Evolutionary conservation across 2,329 filamentous ascomycete genomes (phyloP).

Genomic region (Talaromyces sp.): DNA sequence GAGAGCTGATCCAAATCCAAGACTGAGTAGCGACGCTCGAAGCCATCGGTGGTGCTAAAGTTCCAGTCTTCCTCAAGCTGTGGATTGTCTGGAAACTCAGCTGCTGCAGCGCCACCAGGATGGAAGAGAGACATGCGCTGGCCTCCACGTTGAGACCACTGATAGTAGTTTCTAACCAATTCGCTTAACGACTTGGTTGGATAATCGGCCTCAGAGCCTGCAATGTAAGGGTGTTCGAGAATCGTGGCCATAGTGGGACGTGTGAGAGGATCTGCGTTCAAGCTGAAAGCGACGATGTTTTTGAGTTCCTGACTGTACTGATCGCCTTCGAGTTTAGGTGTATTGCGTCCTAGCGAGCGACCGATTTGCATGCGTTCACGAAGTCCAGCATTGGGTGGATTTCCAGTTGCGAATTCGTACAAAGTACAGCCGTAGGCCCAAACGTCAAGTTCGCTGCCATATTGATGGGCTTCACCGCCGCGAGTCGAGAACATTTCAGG

Average conservation of each 20-base stretch:
- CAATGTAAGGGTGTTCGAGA: slow-evolving; percentile 47
- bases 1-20: slow-evolving; percentile 47
- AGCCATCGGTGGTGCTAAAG: slow-evolving; percentile 63
- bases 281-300: slow-evolving; percentile 45
- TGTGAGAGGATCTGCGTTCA: slow-evolving; percentile 44
- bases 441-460: slow-evolving; percentile 52
- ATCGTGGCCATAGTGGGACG: slow-evolving; percentile 50
- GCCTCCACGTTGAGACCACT: slow-evolving; percentile 50
- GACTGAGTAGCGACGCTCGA: slow-evolving; percentile 54
- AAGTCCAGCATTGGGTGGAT: slow-evolving; percentile 49
- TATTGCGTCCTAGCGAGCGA: slow-evolving; percentile 44
- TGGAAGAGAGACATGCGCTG: slow-evolving; percentile 59
- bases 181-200: slow-evolving; percentile 47
- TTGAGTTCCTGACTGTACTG: slow-evolving; percentile 47
- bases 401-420: slow-evolving; percentile 51
- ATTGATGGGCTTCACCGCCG: slow-evolving; percentile 41
- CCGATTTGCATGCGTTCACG: slow-evolving; percentile 50
- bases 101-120: slow-evolving; percentile 57
- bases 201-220: slow-evolving; percentile 43
- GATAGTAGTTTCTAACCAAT: slow-evolving; percentile 49
- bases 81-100: slow-evolving; percentile 49
- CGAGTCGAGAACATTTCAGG: slow-evolving; percentile 55
- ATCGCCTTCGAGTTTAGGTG: slow-evolving; percentile 44
- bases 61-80: slow-evolving; percentile 58
- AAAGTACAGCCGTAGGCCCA: slow-evolving; percentile 54